Conservation (phyloP, 345 rosid genomes). For the Barbarea vulgaris region DNA sequence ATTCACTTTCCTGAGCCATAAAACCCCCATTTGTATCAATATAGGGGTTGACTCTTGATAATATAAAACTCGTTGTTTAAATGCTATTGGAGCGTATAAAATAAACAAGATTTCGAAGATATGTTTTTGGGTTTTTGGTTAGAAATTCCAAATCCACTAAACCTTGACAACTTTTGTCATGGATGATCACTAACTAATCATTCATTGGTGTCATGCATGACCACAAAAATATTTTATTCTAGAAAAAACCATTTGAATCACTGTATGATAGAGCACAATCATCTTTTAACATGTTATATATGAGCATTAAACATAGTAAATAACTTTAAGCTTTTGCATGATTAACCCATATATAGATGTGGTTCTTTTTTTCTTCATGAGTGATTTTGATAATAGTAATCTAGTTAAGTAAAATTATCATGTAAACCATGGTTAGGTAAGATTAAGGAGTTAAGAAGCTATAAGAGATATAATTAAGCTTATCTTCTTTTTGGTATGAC, state of each 20-base stretch:
- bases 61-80: not conserved
- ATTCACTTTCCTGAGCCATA: slow-evolving; percentile 21
- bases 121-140: not conserved
- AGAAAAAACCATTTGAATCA: slow-evolving; percentile 5
- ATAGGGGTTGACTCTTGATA: slow-evolving; percentile 22
- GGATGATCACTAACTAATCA: slow-evolving; percentile 1
- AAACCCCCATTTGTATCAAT: slow-evolving; percentile 12
- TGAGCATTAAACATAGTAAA: slow-evolving; percentile 14
- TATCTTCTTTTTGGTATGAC: not conserved
- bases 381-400: not conserved
- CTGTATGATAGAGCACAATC: not conserved
- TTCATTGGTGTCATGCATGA: slow-evolving; percentile 3
- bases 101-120: slow-evolving; percentile 21
- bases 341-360: not conserved
- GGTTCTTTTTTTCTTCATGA: not conserved
- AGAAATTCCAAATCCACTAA: slow-evolving; percentile 16
- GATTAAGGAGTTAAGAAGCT: not conserved
- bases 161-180: slow-evolving; percentile 8
- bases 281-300: slow-evolving; percentile 2
- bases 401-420: not conserved
- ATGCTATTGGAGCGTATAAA: slow-evolving; percentile 13
- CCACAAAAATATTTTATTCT: not conserved
- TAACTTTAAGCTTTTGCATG: not conserved
- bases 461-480: not conserved
- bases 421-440: not conserved